These are phyloP conservation scores for Mortierella claussenii DNA, from an alignment of 192 early-diverging fungal species.

Conservation along the genomic window DNA sequence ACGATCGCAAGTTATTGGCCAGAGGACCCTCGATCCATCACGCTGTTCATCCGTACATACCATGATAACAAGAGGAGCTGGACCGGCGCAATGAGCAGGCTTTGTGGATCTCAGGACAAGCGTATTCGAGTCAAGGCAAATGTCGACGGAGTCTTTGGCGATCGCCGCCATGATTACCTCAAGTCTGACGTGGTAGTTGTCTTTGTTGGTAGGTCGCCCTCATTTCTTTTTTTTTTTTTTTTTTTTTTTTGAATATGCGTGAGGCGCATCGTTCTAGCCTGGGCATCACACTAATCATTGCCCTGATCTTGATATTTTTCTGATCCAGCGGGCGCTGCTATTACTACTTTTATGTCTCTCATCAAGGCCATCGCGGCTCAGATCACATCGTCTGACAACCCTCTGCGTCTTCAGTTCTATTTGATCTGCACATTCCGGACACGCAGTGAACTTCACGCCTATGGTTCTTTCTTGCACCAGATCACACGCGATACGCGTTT, in stretches of 20 bases:
- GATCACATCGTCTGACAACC: constrained; percentile 32
- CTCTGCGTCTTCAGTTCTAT: constrained; percentile 37
- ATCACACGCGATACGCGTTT: constrained; percentile 49
- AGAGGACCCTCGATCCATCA: constrained; percentile 37
- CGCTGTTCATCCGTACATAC: constrained; percentile 37
- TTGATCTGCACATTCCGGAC: constrained; percentile 52
- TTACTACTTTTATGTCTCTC: constrained; percentile 45
- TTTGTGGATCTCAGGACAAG: constrained; percentile 43
- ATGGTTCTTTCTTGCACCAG: constrained; percentile 53
- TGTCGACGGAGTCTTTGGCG: constrained; percentile 50
- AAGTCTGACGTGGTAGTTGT: constrained; percentile 41
- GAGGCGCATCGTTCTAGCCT: too few species aligned
- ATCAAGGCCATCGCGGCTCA: constrained; percentile 50
- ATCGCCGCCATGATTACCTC: constrained; percentile 48
- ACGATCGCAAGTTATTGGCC: constrained; percentile 49
- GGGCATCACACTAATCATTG: too few species aligned
- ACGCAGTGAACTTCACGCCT: constrained; percentile 44
- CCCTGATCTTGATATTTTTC: too few species aligned
- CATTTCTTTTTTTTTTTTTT: not conserved
- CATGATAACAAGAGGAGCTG: constrained; percentile 27
- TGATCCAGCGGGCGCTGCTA: constrained; percentile 49
- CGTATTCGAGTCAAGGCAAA: constrained; percentile 22
- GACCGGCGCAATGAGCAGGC: constrained; percentile 23
- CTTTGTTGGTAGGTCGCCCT: constrained; percentile 36
- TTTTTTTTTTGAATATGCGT: not conserved